Evolutionary conservation across 2,329 filamentous ascomycete species (phyloP).

Genomic region (Epichloe sp.): DNA sequence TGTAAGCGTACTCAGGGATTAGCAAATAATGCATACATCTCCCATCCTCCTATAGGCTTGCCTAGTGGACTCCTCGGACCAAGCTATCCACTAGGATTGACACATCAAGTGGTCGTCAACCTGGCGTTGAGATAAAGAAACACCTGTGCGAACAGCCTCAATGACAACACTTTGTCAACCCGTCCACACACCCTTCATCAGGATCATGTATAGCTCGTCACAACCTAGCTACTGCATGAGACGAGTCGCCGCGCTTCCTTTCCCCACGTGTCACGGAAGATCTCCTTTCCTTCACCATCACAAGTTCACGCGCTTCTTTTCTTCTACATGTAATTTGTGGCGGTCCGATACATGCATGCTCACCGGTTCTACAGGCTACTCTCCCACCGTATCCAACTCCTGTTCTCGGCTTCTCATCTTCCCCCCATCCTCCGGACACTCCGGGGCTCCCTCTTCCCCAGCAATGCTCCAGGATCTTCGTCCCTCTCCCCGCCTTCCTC

Average conservation of each 20-base stretch:
- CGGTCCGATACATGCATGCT: constrained; percentile 6
- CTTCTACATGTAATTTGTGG: background rate
- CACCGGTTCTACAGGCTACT: constrained; percentile 34
- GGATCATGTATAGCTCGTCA: background rate
- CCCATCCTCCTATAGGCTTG: background rate
- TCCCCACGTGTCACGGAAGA: constrained; percentile 3
- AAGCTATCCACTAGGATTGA: background rate
- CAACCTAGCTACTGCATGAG: constrained; percentile 1
- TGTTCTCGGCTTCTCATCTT: constrained; percentile 54
- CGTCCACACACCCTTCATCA: background rate
- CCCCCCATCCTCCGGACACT: constrained; percentile 53
- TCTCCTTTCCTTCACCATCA: background rate
- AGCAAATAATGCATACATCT: background rate
- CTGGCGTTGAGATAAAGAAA: background rate
- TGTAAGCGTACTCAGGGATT: no score
- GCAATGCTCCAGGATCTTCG: constrained; percentile 59
- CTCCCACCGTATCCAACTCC: constrained; percentile 40
- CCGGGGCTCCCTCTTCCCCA: constrained; percentile 73
- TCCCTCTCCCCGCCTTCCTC: constrained; percentile 46
- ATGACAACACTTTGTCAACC: no score
- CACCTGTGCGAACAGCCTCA: background rate
- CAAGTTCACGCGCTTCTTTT: constrained; percentile 8
- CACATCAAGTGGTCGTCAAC: background rate
- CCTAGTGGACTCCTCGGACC: background rate
- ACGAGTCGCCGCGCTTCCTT: background rate